phyloP scores from a whole-genome alignment of 2,329 filamentous ascomycete species.

The Didymella arachidicola region DNA sequence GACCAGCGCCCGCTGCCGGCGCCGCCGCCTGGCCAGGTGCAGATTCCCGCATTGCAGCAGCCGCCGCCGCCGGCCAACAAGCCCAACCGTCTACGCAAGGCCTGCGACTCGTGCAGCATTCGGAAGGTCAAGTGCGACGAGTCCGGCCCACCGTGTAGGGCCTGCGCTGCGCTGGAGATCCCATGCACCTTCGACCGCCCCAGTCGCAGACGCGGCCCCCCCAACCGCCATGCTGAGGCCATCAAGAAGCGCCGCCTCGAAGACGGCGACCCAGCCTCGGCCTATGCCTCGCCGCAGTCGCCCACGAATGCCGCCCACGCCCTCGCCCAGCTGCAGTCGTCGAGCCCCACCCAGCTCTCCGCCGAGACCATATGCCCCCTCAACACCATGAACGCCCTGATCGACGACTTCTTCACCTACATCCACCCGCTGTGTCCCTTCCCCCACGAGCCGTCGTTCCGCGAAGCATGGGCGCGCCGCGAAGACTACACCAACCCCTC shows the following conservation, averaged over 20 bases:
- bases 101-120: slow-evolving; percentile 54
- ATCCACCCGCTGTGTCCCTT: slow-evolving; percentile 80
- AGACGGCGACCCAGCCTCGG: slow-evolving; percentile 50
- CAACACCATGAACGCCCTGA: slow-evolving; percentile 70
- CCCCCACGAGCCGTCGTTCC: slow-evolving; percentile 79
- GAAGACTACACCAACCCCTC: slow-evolving; percentile 71
- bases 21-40: slow-evolving; percentile 23
- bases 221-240: slow-evolving; percentile 71
- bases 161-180: slow-evolving; percentile 70
- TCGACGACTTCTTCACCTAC: slow-evolving; percentile 85
- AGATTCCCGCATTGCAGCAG: slow-evolving; percentile 15
- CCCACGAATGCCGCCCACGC: slow-evolving; percentile 63
- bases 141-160: slow-evolving; percentile 70
- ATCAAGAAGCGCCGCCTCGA: slow-evolving; percentile 68
- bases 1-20: slow-evolving; percentile 33
- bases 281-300: slow-evolving; percentile 56
- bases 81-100: slow-evolving; percentile 50
- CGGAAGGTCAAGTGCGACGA: slow-evolving; percentile 67
- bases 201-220: slow-evolving; percentile 69
- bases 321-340: slow-evolving; percentile 58
- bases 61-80: slow-evolving; percentile 35
- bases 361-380: slow-evolving; percentile 76
- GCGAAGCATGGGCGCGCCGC: slow-evolving; percentile 70
- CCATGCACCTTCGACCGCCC: slow-evolving; percentile 72
- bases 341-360: slow-evolving; percentile 57